phyloP scores from a whole-genome alignment of 1,284 basidiomycete genomes.

The Takashimella tepidaria region DNA sequence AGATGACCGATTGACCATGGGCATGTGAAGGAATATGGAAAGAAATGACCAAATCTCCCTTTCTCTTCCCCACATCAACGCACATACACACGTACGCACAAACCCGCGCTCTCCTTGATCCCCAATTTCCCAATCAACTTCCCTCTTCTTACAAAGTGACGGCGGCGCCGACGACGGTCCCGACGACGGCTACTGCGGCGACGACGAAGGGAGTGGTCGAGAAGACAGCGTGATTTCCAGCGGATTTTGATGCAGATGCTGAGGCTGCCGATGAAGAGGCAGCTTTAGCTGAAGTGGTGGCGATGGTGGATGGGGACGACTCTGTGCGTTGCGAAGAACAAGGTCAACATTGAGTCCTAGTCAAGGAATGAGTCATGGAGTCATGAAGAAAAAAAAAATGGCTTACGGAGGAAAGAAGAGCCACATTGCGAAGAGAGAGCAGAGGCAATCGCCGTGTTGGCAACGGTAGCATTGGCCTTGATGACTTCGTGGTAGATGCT shows the following conservation, averaged over 20 bases:
- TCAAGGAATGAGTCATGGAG: no score
- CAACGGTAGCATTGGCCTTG: constrained; percentile 31
- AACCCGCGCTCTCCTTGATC: no score
- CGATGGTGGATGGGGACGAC: background rate
- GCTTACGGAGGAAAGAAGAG: constrained; percentile 32
- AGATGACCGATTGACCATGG: no score
- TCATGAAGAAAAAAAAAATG: background rate
- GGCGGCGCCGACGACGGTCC: background rate
- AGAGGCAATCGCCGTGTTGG: constrained; percentile 20
- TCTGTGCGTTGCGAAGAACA: no score
- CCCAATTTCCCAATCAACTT: no score
- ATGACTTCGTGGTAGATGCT: constrained; percentile 37
- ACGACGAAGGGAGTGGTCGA: background rate
- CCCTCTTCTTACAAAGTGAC: background rate
- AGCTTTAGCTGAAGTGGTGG: background rate
- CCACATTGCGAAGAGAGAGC: constrained; percentile 32
- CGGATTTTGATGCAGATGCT: background rate
- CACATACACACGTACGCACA: no score
- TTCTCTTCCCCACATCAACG: no score
- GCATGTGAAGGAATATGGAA: no score
- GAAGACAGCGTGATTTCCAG: background rate
- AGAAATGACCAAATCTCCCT: no score
- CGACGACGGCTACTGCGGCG: background rate
- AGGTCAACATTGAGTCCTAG: no score
- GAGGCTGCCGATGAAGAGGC: background rate